Base-by-base conservation (phyloP, 1,284 basidiomycete genomes). In the Sporisorium reilianum region DNA sequence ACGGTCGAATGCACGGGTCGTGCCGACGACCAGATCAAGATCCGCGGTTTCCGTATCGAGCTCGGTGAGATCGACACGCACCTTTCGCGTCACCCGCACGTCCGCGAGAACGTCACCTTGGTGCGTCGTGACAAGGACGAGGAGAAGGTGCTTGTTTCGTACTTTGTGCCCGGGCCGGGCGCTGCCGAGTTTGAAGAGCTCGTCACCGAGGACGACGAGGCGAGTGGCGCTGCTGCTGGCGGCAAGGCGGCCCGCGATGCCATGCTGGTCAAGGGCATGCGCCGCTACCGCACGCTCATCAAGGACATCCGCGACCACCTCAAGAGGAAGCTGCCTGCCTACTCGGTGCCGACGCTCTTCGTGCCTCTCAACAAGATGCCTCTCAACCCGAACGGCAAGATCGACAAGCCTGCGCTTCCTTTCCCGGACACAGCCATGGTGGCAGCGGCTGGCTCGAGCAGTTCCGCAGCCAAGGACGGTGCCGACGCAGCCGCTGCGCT, bases 21-120 rank as follows among this genome's bases (percentile, higher is more conserved):
- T 52, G 95, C 95, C 5, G 97, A 99, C 84, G 97, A 99, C 84
- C 97, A 99, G 85, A 94, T 99, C 87, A 99, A 99, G 88, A 99
- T 99, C 85, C 93, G 97, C 69, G 97, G 97, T 8, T 99, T 99
- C 91, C 89, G 97, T 36, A 99, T 99, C 84, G 97, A 99, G 86
- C 89, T 99, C 7, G 96, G 96, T 20, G 97, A 99, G 86, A 98
- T 99, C 77, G 97, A 99, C 85, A 97, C 94, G 0, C 91, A 97
- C 86, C 90, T 99, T 41, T 94, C 92, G 78, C 91, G 95, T 80
- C 96, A 99, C 85, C 92, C 94, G 7, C 89, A 94, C 22, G 91
- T 99, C 3, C 89, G 96, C 12, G 97, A 98, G 87, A 99, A 99
- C 82, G 95, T 99, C 55, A 99, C 97, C 1, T 89, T 99, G 51